Percentiles rank a stretch among this genome's conserved stretches.
Conservation (phyloP, 23 red algal genomes). For the Agarophyton chilense region DNA sequence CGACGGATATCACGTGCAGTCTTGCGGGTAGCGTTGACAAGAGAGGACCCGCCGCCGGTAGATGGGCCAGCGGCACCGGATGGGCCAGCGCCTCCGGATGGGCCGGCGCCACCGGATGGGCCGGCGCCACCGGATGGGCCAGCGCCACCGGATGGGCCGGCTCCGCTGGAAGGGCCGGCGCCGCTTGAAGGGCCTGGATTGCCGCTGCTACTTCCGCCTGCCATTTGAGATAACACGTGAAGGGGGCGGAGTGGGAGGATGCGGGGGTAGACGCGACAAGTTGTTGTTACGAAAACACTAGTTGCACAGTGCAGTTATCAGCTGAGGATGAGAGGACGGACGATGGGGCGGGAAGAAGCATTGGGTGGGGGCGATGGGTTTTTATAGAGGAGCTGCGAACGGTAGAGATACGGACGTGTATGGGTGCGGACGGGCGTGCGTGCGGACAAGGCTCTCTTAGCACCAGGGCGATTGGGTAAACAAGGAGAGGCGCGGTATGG, state of each 20-base stretch:
- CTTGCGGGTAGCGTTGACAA: neutral
- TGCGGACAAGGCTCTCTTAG: neutral
- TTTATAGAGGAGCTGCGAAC: neutral
- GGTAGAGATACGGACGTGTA: neutral
- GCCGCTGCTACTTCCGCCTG: neutral
- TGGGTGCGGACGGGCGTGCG: neutral
- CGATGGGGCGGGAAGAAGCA: no score
- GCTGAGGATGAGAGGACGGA: no score
- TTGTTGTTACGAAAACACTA: no score
- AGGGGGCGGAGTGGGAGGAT: neutral
- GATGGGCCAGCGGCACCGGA: neutral
- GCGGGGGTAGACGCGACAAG: neutral
- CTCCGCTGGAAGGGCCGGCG: no score
- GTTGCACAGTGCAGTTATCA: no score
- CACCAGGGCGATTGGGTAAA: no score
- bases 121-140: no score
- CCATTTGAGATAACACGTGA: neutral
- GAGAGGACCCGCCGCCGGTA: neutral
- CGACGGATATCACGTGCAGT: slow-evolving; percentile 36
- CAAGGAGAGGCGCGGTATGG: neutral
- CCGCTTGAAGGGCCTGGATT: neutral
- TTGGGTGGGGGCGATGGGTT: neutral
- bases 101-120: neutral
- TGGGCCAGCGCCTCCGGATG: neutral
- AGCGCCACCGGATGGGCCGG: no score